These are phyloP conservation scores for Calvatia gigantea DNA, from an alignment of 768 basidiomycete species.

Conservation along the genomic window DNA sequence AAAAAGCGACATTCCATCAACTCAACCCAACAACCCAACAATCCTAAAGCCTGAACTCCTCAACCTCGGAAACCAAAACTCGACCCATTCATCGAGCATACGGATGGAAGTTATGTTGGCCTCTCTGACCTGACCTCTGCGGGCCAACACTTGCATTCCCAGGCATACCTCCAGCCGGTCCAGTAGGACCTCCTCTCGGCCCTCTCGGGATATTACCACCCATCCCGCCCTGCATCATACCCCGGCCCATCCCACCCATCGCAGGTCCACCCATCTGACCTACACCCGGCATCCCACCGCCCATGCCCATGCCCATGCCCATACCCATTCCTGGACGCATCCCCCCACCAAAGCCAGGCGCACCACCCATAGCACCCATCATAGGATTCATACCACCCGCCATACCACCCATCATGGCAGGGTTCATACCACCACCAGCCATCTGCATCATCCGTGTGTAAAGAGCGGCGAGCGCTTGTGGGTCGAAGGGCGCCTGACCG, in stretches of 20 bases:
- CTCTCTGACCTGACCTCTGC: slow-evolving; percentile 67
- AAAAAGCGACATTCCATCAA: neutral
- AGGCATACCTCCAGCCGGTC: slow-evolving; percentile 41
- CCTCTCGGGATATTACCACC: slow-evolving; percentile 40
- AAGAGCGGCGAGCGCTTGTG: slow-evolving; percentile 86
- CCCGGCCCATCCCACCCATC: slow-evolving; percentile 26
- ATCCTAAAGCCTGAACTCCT: neutral
- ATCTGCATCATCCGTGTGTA: slow-evolving; percentile 96
- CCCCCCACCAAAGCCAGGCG: slow-evolving; percentile 29
- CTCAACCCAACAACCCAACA: neutral
- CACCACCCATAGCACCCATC: slow-evolving; percentile 39
- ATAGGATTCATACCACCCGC: slow-evolving; percentile 37
- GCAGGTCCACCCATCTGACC: slow-evolving; percentile 24
- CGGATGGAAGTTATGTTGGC: slow-evolving; percentile 81
- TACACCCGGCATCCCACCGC: slow-evolving; percentile 37
- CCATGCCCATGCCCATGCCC: slow-evolving; percentile 42
- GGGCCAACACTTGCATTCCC: slow-evolving; percentile 62
- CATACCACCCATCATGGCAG: slow-evolving; percentile 58
- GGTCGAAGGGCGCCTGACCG: slow-evolving; percentile 76
- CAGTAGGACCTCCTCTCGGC: slow-evolving; percentile 34
- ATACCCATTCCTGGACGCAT: slow-evolving; percentile 33
- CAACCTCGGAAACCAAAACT: neutral
- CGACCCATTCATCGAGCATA: slow-evolving; percentile 55
- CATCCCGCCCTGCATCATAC: slow-evolving; percentile 26
- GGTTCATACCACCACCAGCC: slow-evolving; percentile 55